Evolutionary conservation across 352 stramenopile species (phyloP).

Genomic region (Phytophthora sansomeana): DNA sequence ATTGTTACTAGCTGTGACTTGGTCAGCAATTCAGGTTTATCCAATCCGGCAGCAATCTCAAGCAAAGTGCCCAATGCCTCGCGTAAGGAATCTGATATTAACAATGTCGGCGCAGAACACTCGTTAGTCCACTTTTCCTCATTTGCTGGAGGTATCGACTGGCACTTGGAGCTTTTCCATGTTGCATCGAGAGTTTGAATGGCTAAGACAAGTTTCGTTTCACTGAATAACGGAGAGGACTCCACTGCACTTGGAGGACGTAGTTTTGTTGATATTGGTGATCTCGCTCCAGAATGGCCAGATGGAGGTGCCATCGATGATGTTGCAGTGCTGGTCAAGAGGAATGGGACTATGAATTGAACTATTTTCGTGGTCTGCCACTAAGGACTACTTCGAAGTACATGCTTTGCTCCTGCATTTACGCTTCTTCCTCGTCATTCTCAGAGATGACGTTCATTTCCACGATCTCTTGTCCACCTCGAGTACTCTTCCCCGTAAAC

Average conservation of each 20-base stretch:
- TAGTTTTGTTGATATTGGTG: not conserved
- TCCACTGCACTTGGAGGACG: not conserved
- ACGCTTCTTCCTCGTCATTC: conserved; percentile 76
- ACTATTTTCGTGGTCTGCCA: conserved; percentile 36
- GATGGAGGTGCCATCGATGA: conserved; percentile 19
- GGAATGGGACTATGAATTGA: not conserved
- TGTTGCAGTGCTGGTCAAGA: not conserved
- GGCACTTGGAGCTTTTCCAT: conserved; percentile 16
- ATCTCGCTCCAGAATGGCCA: not conserved
- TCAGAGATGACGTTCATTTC: conserved; percentile 88
- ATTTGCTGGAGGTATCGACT: not conserved
- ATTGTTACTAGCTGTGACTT: conserved; percentile 38
- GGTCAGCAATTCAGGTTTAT: conserved; percentile 11
- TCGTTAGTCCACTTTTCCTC: not conserved
- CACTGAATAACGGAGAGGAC: conserved; percentile 11
- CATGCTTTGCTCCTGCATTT: conserved; percentile 7
- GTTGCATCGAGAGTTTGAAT: conserved; percentile 55
- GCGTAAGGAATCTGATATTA: conserved; percentile 26
- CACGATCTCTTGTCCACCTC: conserved; percentile 51
- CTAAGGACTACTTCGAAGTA: conserved; percentile 6
- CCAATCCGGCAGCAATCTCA: conserved; percentile 36
- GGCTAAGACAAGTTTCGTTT: conserved; percentile 43
- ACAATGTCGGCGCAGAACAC: not conserved
- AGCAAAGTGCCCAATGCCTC: conserved; percentile 42
- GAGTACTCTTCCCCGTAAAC: conserved; percentile 62